phyloP scores from a whole-genome alignment of 2,329 filamentous ascomycete species.

The Penicillium italicum region DNA sequence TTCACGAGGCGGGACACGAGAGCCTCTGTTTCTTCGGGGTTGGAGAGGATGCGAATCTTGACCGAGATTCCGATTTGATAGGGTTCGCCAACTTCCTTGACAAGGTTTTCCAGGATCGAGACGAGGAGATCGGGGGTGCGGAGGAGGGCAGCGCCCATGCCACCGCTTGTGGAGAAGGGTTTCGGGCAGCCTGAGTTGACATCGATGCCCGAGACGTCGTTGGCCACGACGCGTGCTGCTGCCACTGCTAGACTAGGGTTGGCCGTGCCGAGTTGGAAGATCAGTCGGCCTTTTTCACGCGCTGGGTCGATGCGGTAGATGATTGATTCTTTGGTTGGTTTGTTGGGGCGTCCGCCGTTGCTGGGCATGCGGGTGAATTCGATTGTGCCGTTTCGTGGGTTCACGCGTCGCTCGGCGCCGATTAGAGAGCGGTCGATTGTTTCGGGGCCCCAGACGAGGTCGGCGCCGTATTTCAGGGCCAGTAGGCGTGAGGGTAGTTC shows the following conservation, averaged over 20 bases:
- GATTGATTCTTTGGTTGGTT: slow-evolving; percentile 56
- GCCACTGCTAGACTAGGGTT: slow-evolving; percentile 77
- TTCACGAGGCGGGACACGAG: slow-evolving; percentile 74
- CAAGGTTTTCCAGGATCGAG: slow-evolving; percentile 77
- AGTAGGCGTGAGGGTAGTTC: slow-evolving; percentile 86
- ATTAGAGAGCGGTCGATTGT: slow-evolving; percentile 91
- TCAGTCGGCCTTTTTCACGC: slow-evolving; percentile 68
- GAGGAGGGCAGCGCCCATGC: slow-evolving; percentile 92
- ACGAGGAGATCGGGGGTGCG: slow-evolving; percentile 78
- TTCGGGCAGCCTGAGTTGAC: slow-evolving; percentile 99
- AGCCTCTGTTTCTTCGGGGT: slow-evolving; percentile 67
- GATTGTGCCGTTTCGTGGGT: slow-evolving; percentile 71
- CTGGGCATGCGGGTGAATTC: slow-evolving; percentile 79
- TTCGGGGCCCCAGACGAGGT: slow-evolving; percentile 96
- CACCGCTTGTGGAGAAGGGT: slow-evolving; percentile 86
- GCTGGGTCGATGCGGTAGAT: slow-evolving; percentile 82
- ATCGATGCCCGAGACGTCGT: slow-evolving; percentile 88
- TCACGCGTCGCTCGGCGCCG: slow-evolving; percentile 73
- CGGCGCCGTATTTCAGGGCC: slow-evolving; percentile 90
- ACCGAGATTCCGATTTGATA: slow-evolving; percentile 92
- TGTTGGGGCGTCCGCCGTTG: slow-evolving; percentile 52
- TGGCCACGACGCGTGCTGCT: slow-evolving; percentile 78
- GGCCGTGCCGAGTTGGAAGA: slow-evolving; percentile 91
- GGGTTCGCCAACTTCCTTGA: slow-evolving; percentile 69
- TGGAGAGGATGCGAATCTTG: slow-evolving; percentile 87